Percentiles rank a stretch among this genome's conserved stretches.
phyloP scores from a whole-genome alignment of 768 basidiomycete species.

The Leccinum disarticulatum region DNA sequence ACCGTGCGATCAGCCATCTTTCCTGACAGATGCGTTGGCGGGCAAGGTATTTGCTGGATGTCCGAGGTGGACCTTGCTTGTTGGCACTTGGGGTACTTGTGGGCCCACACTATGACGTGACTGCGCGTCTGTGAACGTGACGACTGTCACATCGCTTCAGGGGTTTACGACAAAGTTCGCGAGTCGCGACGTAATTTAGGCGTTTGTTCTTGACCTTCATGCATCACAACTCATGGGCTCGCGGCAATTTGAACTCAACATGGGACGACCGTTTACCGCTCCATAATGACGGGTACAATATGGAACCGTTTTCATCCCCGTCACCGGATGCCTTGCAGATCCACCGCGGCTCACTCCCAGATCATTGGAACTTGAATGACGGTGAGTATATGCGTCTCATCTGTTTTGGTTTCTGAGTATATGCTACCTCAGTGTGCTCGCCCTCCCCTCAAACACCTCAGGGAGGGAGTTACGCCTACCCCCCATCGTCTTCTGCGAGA shows the following conservation, averaged over 20 bases:
- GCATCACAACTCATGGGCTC: slow-evolving; percentile 9
- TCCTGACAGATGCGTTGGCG: slow-evolving; percentile 3
- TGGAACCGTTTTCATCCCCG: slow-evolving; percentile 8
- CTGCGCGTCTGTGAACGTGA: slow-evolving; percentile 29
- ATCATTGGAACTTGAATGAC: slow-evolving; percentile 9
- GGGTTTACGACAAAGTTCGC: not conserved
- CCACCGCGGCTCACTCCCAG: slow-evolving; percentile 2
- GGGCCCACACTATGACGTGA: slow-evolving; percentile 20
- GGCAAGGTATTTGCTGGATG: slow-evolving; percentile 1
- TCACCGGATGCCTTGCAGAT: slow-evolving; percentile 7
- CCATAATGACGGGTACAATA: not conserved
- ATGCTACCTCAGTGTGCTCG: slow-evolving; percentile 35
- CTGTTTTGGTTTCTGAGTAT: slow-evolving; percentile 2
- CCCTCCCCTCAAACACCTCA: slow-evolving; percentile 36
- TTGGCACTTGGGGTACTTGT: not conserved
- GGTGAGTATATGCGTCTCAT: slow-evolving; percentile 30
- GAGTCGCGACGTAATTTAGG: not conserved
- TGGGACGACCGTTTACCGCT: not conserved
- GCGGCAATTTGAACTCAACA: not conserved
- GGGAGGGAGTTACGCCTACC: slow-evolving; percentile 2
- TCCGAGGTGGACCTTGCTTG: not conserved
- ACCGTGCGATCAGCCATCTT: slow-evolving; percentile 37
- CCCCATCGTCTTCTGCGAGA: slow-evolving; percentile 4
- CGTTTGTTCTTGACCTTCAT: slow-evolving; percentile 17
- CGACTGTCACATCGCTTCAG: slow-evolving; percentile 17